These are phyloP conservation scores for Bondarzewia mesenterica DNA, from an alignment of 1,284 basidiomycete species.

Conservation along the genomic window DNA sequence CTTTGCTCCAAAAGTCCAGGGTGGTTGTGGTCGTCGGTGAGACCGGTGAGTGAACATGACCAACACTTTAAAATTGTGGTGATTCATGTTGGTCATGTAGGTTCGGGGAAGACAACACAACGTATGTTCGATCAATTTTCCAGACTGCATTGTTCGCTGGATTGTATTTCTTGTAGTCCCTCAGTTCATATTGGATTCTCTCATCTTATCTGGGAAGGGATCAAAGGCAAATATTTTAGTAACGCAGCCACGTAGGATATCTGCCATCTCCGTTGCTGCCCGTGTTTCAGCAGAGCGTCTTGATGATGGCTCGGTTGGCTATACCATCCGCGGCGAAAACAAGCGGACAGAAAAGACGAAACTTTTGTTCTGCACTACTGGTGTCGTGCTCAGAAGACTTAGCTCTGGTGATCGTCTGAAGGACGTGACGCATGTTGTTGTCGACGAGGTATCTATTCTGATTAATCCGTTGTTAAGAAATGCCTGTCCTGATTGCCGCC, in stretches of 20 bases:
- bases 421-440: slow-evolving; percentile 78
- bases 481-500: neutral
- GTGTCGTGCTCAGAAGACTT: slow-evolving; percentile 79
- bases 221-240: slow-evolving; percentile 74
- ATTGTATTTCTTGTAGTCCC: slow-evolving; percentile 49
- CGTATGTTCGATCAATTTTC: slow-evolving; percentile 29
- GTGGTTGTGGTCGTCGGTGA: slow-evolving; percentile 83
- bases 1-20: slow-evolving; percentile 49
- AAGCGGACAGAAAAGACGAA: slow-evolving; percentile 63
- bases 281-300: slow-evolving; percentile 83
- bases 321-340: slow-evolving; percentile 87
- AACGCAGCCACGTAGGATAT: slow-evolving; percentile 87
- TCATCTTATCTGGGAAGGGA: slow-evolving; percentile 59
- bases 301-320: slow-evolving; percentile 82
- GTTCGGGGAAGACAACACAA: slow-evolving; percentile 88
- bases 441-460: slow-evolving; percentile 68
- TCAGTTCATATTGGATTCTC: slow-evolving; percentile 83
- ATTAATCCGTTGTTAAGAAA: neutral
- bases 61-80: no score
- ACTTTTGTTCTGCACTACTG: slow-evolving; percentile 88
- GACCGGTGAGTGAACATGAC: slow-evolving; percentile 50
- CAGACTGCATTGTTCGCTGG: neutral
- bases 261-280: slow-evolving; percentile 84
- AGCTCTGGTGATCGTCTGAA: slow-evolving; percentile 67
- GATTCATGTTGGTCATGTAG: slow-evolving; percentile 24